phyloP scores from a whole-genome alignment of 345 rosid genomes.

The Euphorbia tirucalli region DNA sequence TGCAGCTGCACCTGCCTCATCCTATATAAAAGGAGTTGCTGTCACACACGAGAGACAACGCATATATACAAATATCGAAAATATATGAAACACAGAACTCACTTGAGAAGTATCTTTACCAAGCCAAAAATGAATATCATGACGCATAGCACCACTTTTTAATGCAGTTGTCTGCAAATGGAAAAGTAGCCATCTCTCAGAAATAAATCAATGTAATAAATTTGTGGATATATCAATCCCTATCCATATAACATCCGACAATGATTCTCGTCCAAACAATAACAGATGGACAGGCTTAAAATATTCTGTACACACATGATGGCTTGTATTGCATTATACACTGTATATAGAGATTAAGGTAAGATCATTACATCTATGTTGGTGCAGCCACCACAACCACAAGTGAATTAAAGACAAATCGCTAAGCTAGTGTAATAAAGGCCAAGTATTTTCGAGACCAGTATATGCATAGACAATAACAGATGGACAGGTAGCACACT shows the following conservation, averaged over 20 bases:
- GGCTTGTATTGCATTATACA: no score
- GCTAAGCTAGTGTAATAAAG: neutral
- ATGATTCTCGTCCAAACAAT: no score
- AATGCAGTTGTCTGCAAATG: constrained; percentile 62
- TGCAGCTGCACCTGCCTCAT: constrained; percentile 93
- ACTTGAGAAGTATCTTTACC: constrained; percentile 92
- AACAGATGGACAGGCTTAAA: no score
- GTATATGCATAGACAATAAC: neutral
- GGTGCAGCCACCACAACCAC: no score
- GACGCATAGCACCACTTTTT: constrained; percentile 69
- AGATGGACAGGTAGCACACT: constrained; percentile 8
- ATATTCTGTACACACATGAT: no score
- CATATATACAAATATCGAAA: neutral
- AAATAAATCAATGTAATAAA: neutral
- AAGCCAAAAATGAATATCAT: constrained; percentile 90
- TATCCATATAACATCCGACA: no score
- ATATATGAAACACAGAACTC: constrained; percentile 3
- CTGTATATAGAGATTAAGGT: no score
- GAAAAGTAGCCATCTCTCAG: neutral
- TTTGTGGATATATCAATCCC: no score
- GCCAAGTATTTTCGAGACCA: neutral
- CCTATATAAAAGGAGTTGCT: constrained; percentile 45
- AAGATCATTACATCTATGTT: no score
- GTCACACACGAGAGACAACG: constrained; percentile 16
- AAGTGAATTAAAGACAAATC: no score